Evolutionary conservation across 2,329 filamentous ascomycete genomes (phyloP), one percentile per base, ranked within the genome.

Genomic region (Aspergillus tanneri): DNA sequence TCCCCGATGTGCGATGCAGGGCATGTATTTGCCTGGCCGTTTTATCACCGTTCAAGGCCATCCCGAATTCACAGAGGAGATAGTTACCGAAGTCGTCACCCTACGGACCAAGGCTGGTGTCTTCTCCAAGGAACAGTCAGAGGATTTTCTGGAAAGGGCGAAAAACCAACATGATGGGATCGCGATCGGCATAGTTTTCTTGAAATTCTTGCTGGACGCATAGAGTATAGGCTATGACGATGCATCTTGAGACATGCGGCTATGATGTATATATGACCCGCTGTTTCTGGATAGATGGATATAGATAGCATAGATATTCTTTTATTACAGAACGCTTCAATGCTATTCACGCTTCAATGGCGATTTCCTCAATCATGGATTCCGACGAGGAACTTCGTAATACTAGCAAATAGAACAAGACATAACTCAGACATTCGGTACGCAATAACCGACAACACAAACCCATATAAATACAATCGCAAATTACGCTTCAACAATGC

Each of bases 11-110:
- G 72, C 77, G 8, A 83, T 90, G n/a, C 90, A 95, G 68, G 87
- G 84, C 52, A 89, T 95, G 80, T 87, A 93, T 64, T 69, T 77
- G 16, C 80, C 84, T 7, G 74, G 78, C 34, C 78, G 78, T 27
- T 74, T 88, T 51, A 84, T 95, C 52, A 85, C 88, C 0, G 81
- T 95, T 1, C 90, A 96, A 72, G 90, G 89, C 5, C 90, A 95
- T 67, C 90, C 90, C 0, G 90, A 96, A 68, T 93, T 92, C 65
- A 87, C 78, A 3, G 76, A 78, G 50, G 78, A 83, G 12, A 90
- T 95, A 55, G 81, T 90, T 59, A 74, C 72, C 14, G 85, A 89
- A 66, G 70, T 95, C 28, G 69, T 92, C 46, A 76, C 79, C 51
- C 72, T 78, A 50, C 78, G 90, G 47, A 81, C 87, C 62, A 73